Evolutionary conservation across 148 eudicot species (phyloP).

Genomic region (Chenopodium quinoa): DNA sequence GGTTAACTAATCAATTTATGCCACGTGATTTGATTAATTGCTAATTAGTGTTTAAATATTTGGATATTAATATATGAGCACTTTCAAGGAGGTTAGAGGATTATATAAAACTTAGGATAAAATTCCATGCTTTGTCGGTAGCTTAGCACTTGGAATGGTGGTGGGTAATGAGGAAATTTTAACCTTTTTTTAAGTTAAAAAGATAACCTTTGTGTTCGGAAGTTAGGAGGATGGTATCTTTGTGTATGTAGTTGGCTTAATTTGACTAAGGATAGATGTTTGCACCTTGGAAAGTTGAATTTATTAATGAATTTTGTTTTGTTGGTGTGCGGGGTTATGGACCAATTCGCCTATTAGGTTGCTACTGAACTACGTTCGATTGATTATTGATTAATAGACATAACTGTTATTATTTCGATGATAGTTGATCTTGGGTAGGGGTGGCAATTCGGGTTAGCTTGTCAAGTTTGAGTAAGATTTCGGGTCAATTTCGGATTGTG

Average conservation of each 20-base stretch:
- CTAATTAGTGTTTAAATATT: too few species aligned
- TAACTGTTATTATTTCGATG: too few species aligned
- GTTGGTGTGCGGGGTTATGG: too few species aligned
- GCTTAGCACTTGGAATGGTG: not conserved
- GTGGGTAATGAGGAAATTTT: not conserved
- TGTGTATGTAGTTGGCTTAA: not conserved
- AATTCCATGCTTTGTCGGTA: slow-evolving; percentile 30
- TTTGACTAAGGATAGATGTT: not conserved
- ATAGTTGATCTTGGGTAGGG: too few species aligned
- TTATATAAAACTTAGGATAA: not conserved
- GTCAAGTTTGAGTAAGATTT: too few species aligned
- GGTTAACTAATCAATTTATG: slow-evolving; percentile 5
- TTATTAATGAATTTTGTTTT: too few species aligned
- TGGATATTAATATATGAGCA: too few species aligned
- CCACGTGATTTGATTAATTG: slow-evolving; percentile 23
- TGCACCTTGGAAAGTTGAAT: not conserved
- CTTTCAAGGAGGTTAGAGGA: not conserved
- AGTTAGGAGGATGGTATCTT: not conserved
- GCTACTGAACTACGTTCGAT: too few species aligned
- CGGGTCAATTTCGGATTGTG: too few species aligned
- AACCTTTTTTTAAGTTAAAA: slow-evolving; percentile 8
- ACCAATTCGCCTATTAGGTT: too few species aligned
- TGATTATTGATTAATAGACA: too few species aligned
- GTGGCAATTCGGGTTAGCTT: too few species aligned
- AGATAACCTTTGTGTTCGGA: not conserved